Conservation (phyloP, 148 eudicot species). For the Nepenthes mirabilis region DNA sequence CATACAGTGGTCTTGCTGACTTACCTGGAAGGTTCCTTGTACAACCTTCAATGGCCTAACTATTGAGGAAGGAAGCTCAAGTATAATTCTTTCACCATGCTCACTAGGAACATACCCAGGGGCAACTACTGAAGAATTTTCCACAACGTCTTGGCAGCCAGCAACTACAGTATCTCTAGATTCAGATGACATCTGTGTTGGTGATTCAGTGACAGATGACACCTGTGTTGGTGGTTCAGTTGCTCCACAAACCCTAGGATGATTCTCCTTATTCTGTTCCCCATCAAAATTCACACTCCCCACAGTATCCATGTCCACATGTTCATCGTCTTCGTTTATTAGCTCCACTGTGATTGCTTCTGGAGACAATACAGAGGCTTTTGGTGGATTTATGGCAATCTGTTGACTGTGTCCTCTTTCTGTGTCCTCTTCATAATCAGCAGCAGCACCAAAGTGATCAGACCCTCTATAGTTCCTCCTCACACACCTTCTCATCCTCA, state of each 20-base stretch:
- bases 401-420: slow-evolving; percentile 29
- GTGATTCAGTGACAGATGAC: slow-evolving; percentile 26
- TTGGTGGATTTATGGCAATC: slow-evolving; percentile 42
- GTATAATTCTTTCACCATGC: slow-evolving; percentile 79
- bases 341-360: slow-evolving; percentile 76
- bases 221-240: slow-evolving; percentile 36
- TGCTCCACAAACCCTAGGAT: slow-evolving; percentile 30
- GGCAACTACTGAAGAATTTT: slow-evolving; percentile 50
- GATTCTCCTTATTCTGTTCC: slow-evolving; percentile 34
- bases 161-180: slow-evolving; percentile 32
- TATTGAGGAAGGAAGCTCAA: slow-evolving; percentile 91
- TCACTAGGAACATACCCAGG: slow-evolving; percentile 92
- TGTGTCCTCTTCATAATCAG: slow-evolving; percentile 51
- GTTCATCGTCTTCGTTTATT: slow-evolving; percentile 68
- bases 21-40: slow-evolving; percentile 89
- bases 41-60: slow-evolving; percentile 76
- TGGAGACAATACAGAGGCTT: slow-evolving; percentile 57
- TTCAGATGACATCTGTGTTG: slow-evolving; percentile 26
- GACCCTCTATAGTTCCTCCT: slow-evolving; percentile 78
- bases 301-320: slow-evolving; percentile 22
- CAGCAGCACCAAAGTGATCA: slow-evolving; percentile 82
- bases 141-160: slow-evolving; percentile 36
- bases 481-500: slow-evolving; percentile 81
- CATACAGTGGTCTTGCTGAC: slow-evolving; percentile 11
- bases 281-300: slow-evolving; percentile 29